These are phyloP conservation scores for Raphanus hybrid DNA, from an alignment of 441 rosid species.

Conservation along the genomic window DNA sequence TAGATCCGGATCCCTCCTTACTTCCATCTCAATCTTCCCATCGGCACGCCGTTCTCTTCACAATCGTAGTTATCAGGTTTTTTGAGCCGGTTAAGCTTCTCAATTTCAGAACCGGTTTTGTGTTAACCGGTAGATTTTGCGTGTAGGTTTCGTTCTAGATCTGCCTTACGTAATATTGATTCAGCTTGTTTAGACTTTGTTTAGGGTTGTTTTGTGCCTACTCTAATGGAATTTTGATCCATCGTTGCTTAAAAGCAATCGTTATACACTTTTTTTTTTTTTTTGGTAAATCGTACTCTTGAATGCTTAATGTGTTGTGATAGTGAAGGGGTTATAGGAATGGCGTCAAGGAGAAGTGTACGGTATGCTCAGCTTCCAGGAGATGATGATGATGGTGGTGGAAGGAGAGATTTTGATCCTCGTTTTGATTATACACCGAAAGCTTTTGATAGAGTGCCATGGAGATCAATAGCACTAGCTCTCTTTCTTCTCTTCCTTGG, in stretches of 20 bases:
- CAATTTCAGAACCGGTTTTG: conserved; percentile 2
- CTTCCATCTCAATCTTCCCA: conserved; percentile 7
- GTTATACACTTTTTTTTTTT: not conserved
- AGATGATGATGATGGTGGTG: conserved; percentile 57
- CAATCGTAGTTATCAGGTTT: not conserved
- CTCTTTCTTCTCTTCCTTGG: conserved; percentile 73
- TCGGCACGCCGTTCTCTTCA: not conserved
- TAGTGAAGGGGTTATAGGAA: conserved; percentile 18
- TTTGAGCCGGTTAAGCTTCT: not conserved
- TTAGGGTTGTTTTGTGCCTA: not conserved
- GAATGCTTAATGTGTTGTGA: conserved; percentile 1
- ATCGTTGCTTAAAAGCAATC: not conserved
- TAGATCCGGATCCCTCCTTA: conserved; percentile 11
- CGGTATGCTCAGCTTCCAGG: conserved; percentile 59
- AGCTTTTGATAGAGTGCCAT: conserved; percentile 69
- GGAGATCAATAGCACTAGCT: conserved; percentile 86
- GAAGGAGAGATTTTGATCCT: conserved; percentile 50
- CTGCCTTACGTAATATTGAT: not conserved
- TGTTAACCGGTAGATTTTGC: not conserved
- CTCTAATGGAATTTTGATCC: not conserved
- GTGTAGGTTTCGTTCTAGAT: too few species aligned
- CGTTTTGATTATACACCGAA: conserved; percentile 72
- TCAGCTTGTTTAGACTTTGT: conserved; percentile 1
- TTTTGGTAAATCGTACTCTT: not conserved
- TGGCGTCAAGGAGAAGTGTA: conserved; percentile 67